Conservation (phyloP, 2,329 filamentous ascomycete species). For the Fusarium sp. region DNA sequence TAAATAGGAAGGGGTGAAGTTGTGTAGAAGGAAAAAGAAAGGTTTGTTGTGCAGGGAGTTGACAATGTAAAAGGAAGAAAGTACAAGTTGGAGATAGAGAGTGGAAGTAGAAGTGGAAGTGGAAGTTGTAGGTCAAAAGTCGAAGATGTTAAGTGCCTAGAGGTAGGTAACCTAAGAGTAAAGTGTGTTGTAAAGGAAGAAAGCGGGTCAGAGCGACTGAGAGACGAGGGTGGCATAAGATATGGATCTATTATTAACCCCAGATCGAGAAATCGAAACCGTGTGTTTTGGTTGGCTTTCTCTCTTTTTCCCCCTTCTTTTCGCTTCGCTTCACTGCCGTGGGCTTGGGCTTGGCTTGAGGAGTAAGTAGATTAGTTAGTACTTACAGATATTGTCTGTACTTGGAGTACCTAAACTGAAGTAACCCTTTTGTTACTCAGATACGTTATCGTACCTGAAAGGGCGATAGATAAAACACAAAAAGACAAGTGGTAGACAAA, state of each 20-base stretch:
- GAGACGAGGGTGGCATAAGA: slow-evolving; percentile 29
- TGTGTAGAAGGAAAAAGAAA: not conserved
- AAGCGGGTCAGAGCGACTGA: slow-evolving; percentile 43
- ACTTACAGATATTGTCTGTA: no score
- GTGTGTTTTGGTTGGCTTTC: slow-evolving; percentile 19
- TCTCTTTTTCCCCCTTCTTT: not conserved
- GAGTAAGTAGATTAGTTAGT: no score
- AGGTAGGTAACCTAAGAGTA: not conserved
- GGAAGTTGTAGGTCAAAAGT: not conserved
- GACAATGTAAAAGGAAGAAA: not conserved
- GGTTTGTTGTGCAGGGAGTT: no score
- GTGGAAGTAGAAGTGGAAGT: no score
- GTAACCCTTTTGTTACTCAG: not conserved
- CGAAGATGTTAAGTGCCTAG: not conserved
- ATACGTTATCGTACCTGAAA: not conserved
- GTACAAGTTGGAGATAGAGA: not conserved
- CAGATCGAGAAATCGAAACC: slow-evolving; percentile 29
- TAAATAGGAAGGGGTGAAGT: not conserved
- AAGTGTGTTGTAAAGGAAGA: slow-evolving; percentile 33
- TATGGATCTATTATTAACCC: slow-evolving; percentile 42
- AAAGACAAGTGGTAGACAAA: not conserved
- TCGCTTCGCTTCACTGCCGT: slow-evolving; percentile 1
- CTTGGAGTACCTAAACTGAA: no score
- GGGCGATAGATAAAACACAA: not conserved
- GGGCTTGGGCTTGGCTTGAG: slow-evolving; percentile 5